Evolutionary conservation across 208 protist species (phyloP), one percentile per base, ranked within the genome.

Genomic region (Tritrichomonas musculus): DNA sequence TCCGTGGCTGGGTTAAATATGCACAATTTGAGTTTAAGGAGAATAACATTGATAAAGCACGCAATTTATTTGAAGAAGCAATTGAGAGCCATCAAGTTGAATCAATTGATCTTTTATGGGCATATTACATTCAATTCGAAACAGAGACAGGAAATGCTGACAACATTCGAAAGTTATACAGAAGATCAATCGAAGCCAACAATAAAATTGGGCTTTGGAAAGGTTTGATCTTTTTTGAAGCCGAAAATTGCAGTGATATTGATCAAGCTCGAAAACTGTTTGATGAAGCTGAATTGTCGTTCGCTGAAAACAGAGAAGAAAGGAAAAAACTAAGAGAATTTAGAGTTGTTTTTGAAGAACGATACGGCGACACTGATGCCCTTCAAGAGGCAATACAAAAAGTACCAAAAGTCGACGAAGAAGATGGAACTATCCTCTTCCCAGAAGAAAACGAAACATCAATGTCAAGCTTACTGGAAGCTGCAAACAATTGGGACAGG

Each of bases 211-310:
- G 27, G 20, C 25, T 49, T 27, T 88, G 77, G 77, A 53, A 47
- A 88, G 77, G 47, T 88, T 88, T 41, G 77, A 88, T 88, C 22
- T 57, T 49, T 2, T 88, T 88, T n/a, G 77, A 88, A 88, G 77
- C 77, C 11, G 77, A 47, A 33, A 39, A 27, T 0, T n/a, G 27
- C n/a, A 47, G n/a, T 11, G 47, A 88, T 39, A 0, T 88, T 20
- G 77, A 88, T 13, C 39, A 14, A 5, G 77, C 77, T 8, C 53
- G 77, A 88, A 8, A 55, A 88, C 57, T 88, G n/a, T 88, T 88
- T 30, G 30, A 53, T n/a, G 2, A 57, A 30, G 77, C 77, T 20
- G 77, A 88, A 88, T 8, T 44, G 39, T 27, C 3, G 1, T 53
- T 88, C 8, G 44, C 77, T 33, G 41, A 53, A 20, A 47, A 57